Evolutionary conservation across 202 grass and related monocot species (phyloP), one percentile per base, ranked within the genome.

Genomic region (Dendrocalamus latiflorus): DNA sequence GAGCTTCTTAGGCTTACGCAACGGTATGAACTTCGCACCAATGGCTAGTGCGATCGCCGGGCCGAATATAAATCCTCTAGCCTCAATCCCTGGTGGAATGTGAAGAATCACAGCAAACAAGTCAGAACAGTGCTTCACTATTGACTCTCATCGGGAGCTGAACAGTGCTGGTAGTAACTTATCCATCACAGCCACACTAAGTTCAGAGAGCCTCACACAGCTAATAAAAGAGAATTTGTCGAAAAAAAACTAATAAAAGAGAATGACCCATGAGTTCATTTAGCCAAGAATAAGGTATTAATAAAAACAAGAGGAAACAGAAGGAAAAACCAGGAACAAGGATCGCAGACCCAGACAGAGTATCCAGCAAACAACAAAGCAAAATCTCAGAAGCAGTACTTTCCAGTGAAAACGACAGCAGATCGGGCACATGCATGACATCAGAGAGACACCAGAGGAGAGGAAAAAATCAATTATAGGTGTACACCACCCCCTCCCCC

Each of bases 31-130:
- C 37, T 98, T 98, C 20, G 91, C 93, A 53, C 93, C 91, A 37
- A 98, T 87, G 11, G 93, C 87, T 61, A 98, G 43, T 0, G 95
- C 95, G 48, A 98, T 90, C 0, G 95, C 92, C 12, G 93, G 83
- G 73, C 95, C 95, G 76, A 98, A 95, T 81, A 98, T 98, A 54
- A 98, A 98, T 65, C 95, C 95, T 83, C 95, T 87, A 1, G 95
- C 93, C 85, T 98, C 95, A 74, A 98, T 90, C 57, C 95, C 95
- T 98, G 71, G 21, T 62, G 4, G 5, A 56, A 80, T 20, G 67
- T 20, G 44, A 75, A 69, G 44, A 71, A 68, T 28, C 7, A 68
- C 20, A 65, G 9, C 6, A 66, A 47, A 50, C 71, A 22, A 48
- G 48, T 82, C 18, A 75, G 55, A 72, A 45, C 8, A 20, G 20